Evolutionary conservation across 495 filamentous ascomycete genomes (phyloP), one percentile per base, ranked within the genome.

Genomic region (Aspergillus asperescens): DNA sequence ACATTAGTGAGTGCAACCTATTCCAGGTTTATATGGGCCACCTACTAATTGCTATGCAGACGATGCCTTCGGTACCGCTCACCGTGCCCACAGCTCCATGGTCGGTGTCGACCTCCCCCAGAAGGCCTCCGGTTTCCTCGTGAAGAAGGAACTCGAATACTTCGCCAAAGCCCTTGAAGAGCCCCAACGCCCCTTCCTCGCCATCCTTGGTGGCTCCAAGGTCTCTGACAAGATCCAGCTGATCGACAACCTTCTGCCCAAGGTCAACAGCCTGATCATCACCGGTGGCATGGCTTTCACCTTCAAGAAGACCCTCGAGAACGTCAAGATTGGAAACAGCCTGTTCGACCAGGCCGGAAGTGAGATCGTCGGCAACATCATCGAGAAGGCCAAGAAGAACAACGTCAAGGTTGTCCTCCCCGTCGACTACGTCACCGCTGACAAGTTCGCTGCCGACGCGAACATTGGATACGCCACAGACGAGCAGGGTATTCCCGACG

Each of bases 61-160:
- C 72, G 93, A 99, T 67, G 93, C 94, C 47, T 99, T 99, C 72
- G 93, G 93, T 68, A 99, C 93, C 48, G 94, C 93, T 34, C 93
- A 99, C 77, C 88, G 93, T 68, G 91, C 85, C 23, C 93, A 99
- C 80, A 95, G 89, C 74, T 96, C 90, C 65, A 99, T 99, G 93
- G 93, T 99, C 63, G 93, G 93, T 61, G 78, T 95, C 44, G 84
- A 96, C 53, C 86, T 97, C 19, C 90, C 93, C 45, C 88, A 96
- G 69, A 96, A 92, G 77, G 93, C 93, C 5, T 86, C 91, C 47
- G 93, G 93, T 43, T 97, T 96, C 83, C 84, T 99, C 60, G 87
- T 99, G 76, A 99, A 99, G 87, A 99, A 97, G 79, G 93, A 99
- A 72, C 88, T 99, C 41, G 92, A 97, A 64, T 99, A 97, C 84